phyloP scores from a whole-genome alignment of 305 asterid species.

The Fraxinus baroniana region DNA sequence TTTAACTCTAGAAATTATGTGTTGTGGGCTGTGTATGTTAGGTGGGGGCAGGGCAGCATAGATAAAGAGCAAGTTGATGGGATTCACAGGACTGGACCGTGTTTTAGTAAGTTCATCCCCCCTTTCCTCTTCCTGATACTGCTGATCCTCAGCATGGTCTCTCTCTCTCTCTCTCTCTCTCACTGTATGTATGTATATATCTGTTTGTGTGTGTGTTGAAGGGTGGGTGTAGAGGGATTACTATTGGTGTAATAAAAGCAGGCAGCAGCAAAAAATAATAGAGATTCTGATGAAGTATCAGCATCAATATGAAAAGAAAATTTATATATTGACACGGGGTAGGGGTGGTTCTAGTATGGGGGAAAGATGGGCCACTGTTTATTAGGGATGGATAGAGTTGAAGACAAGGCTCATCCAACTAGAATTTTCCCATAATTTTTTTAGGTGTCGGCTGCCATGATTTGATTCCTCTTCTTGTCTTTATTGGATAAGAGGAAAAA shows the following conservation, averaged over 20 bases:
- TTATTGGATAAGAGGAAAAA: slow-evolving; percentile 33
- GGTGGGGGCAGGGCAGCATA: slow-evolving; percentile 53
- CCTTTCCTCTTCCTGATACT: slow-evolving; percentile 47
- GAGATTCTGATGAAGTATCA: slow-evolving; percentile 40
- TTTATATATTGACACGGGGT: not conserved
- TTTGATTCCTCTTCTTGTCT: slow-evolving; percentile 45
- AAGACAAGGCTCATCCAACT: slow-evolving; percentile 48
- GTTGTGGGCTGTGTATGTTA: slow-evolving; percentile 39
- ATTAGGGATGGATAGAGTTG: slow-evolving; percentile 52
- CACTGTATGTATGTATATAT: not conserved
- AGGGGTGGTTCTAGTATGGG: slow-evolving; percentile 21
- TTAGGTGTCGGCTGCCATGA: slow-evolving; percentile 37
- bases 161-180: slow-evolving; percentile 27
- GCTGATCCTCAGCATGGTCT: slow-evolving; percentile 43
- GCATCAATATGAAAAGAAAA: slow-evolving; percentile 29
- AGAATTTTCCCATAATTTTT: slow-evolving; percentile 42
- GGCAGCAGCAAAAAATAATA: slow-evolving; percentile 36
- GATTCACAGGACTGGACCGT: slow-evolving; percentile 85
- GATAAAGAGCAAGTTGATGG: slow-evolving; percentile 64
- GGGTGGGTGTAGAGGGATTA: not conserved
- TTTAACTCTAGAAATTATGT: slow-evolving; percentile 4
- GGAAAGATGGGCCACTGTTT: slow-evolving; percentile 47
- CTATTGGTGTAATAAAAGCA: slow-evolving; percentile 43
- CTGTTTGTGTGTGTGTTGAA: not conserved
- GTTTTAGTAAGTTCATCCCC: slow-evolving; percentile 67